These are phyloP conservation scores for Clonostachys byssicola DNA, from an alignment of 2,329 filamentous ascomycete genomes.

Conservation along the genomic window DNA sequence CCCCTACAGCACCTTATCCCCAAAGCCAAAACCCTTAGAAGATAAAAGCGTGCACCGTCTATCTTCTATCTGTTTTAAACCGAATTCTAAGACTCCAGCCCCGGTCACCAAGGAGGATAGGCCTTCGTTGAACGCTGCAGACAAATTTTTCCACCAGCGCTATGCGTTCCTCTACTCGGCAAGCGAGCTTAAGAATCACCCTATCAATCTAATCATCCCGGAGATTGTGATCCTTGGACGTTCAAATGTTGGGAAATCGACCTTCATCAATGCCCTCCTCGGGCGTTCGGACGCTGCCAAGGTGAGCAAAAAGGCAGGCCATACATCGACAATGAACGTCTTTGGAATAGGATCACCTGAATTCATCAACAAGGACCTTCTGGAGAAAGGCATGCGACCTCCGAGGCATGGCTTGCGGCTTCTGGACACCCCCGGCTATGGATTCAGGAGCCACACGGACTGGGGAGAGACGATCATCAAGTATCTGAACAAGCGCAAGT, in stretches of 20 bases:
- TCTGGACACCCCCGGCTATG: constrained; percentile 48
- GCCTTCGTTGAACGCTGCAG: constrained; percentile 16
- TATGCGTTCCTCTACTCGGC: constrained; percentile 45
- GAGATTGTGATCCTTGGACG: constrained; percentile 78
- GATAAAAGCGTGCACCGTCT: too few species aligned
- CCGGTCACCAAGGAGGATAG: constrained; percentile 9
- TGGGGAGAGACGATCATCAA: constrained; percentile 50
- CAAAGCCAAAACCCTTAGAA: too few species aligned
- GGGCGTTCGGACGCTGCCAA: constrained; percentile 41
- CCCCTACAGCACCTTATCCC: too few species aligned
- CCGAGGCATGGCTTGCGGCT: constrained; percentile 34
- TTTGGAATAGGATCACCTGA: constrained; percentile 45
- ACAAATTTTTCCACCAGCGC: constrained; percentile 21
- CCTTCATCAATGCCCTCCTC: constrained; percentile 78
- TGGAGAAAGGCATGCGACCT: constrained; percentile 25
- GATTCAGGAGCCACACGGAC: constrained; percentile 34
- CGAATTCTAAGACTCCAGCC: too few species aligned
- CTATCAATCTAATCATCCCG: constrained; percentile 45
- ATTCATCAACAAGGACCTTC: too few species aligned
- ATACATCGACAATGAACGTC: constrained; percentile 50
- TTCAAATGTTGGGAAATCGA: constrained; percentile 87
- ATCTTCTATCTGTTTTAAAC: too few species aligned
- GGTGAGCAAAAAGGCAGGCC: constrained; percentile 45
- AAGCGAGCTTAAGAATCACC: constrained; percentile 40
- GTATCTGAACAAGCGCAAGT: constrained; percentile 41